These are phyloP conservation scores for Vigna unguiculata DNA, from an alignment of 306 rosid species.

Conservation along the genomic window DNA sequence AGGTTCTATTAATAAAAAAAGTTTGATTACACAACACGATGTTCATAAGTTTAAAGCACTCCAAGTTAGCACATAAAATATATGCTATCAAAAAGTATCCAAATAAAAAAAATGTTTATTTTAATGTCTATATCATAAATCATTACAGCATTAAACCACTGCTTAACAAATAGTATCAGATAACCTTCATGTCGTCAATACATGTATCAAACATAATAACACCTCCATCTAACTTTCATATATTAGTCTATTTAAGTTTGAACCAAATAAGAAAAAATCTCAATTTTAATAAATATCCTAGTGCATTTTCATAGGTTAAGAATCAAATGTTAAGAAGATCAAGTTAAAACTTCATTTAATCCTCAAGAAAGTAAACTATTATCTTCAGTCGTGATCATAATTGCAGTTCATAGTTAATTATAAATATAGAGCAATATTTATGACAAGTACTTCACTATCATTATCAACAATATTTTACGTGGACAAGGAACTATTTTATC, in stretches of 20 bases:
- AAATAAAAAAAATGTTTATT: background rate
- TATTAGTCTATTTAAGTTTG: too few species aligned
- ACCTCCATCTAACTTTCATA: too few species aligned
- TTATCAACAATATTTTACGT: conserved; percentile 4
- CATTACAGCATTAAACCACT: background rate
- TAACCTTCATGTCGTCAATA: background rate
- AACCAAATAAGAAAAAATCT: too few species aligned
- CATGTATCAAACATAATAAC: too few species aligned
- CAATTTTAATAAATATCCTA: background rate
- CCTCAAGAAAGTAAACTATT: background rate
- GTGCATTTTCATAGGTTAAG: background rate
- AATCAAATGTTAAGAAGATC: background rate
- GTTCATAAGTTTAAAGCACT: conserved; percentile 21
- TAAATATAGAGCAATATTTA: background rate
- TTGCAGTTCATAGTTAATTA: background rate
- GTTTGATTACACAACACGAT: background rate
- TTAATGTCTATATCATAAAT: background rate
- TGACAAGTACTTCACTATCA: conserved; percentile 11
- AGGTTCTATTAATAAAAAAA: conserved; percentile 39
- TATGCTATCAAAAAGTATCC: conserved; percentile 6
- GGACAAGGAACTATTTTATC: conserved; percentile 15
- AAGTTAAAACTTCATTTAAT: conserved; percentile 1
- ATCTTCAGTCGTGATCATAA: conserved; percentile 21
- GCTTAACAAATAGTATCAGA: conserved; percentile 1
- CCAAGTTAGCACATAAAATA: conserved; percentile 18